Evolutionary conservation across 306 rosid species (phyloP), one percentile per base, ranked within the genome.

Genomic region (Medicago ruthenica): DNA sequence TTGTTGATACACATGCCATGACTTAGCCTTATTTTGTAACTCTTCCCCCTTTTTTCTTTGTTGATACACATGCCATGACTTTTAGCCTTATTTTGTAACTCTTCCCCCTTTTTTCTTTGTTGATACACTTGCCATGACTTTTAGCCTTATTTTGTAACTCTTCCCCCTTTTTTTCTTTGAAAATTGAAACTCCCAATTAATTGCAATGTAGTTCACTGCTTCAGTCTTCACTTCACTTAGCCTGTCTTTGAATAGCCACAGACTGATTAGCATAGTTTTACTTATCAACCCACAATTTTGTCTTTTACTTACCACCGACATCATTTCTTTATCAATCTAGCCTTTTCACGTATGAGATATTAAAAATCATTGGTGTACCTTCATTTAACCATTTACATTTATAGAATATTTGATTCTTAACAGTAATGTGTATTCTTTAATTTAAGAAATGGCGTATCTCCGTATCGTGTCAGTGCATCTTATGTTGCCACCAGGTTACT

Each of bases 401-500:
- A 57, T 57, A 21, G 7, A 57, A 57, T 57, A 57, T 57, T 21
- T 57, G 34, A 9, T 57, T 57, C 34, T 55, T 20, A 54, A 20
- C 34, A 57, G 22, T 51, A 51, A 9, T 20, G 31, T 55, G 31
- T 27, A 24, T 31, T 59, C 40, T 24, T 59, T 59, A 61, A 61
- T 7, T 1, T 14, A 15, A 15, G 42, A 31, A 61, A 31, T 31
- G 7, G 2, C 2, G 12, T 15, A 31, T 31, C 6, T 4, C 41
- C 2, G 2, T 60, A 17, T 53, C 12, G 22, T 53, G 59, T 17
- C 22, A 1, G 7, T 55, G 27, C 67, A 14, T 34, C 44, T 15
- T 61, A 61, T 22, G 72, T 40, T 71, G 14, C 31, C 21, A 50
- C 31, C 58, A 31, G 44, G 39, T 55, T 75, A 27, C 72, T 55